Conservation (phyloP, 495 filamentous ascomycete genomes). For the Penicillium pulvis region DNA sequence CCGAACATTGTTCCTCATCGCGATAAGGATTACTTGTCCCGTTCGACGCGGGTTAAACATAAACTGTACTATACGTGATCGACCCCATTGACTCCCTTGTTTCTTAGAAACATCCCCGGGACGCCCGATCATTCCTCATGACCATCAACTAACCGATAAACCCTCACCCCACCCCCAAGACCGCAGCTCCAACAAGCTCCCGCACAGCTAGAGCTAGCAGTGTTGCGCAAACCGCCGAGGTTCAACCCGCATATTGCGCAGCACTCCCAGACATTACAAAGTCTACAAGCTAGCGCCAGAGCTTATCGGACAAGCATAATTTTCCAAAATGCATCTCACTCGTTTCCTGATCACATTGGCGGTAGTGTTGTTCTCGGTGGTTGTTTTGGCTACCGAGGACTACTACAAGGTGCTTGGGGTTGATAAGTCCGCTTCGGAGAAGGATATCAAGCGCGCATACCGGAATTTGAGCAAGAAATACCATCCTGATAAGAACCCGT, state of each 20-base stretch:
- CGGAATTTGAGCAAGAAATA: conserved; percentile 90
- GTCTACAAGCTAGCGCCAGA: neutral
- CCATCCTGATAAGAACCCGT: conserved; percentile 99
- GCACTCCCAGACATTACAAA: neutral
- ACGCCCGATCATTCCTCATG: conserved; percentile 15
- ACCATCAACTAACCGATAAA: conserved; percentile 5
- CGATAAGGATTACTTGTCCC: conserved; percentile 29
- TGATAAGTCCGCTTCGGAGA: conserved; percentile 77
- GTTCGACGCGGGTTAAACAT: conserved; percentile 12
- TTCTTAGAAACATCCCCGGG: conserved; percentile 5
- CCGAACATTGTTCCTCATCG: conserved; percentile 23
- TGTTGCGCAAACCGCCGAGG: conserved; percentile 1
- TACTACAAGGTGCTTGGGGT: conserved; percentile 93
- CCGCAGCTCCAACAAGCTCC: conserved; percentile 9
- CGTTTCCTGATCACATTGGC: conserved; percentile 25
- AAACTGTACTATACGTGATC: conserved; percentile 3
- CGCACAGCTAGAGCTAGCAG: conserved; percentile 10
- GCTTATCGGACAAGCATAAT: neutral
- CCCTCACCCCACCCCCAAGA: neutral
- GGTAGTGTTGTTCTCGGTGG: conserved; percentile 28
- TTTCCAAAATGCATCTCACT: conserved; percentile 24
- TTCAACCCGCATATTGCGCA: neutral
- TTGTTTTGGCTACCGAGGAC: conserved; percentile 68
- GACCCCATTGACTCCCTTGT: conserved; percentile 5
- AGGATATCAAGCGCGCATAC: conserved; percentile 96